Base-by-base conservation (phyloP, 768 basidiomycete species). In the Nidularia pulvinata region DNA sequence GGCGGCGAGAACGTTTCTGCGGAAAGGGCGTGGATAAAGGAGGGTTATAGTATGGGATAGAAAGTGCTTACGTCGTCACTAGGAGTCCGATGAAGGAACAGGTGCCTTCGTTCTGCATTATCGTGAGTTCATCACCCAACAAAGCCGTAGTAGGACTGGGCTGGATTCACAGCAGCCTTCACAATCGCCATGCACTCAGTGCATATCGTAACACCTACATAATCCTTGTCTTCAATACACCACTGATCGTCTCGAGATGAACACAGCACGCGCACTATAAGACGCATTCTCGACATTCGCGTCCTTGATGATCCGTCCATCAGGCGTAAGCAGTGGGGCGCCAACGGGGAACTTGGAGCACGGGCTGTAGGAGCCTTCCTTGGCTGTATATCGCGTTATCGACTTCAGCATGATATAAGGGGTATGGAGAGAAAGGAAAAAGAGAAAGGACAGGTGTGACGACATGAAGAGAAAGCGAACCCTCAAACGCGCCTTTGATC, bases 271-370 rank as follows among this genome's bases (percentile, higher is more conserved):
- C 75, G 14, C 54, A 95, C 95, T 93, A 61, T 93, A 92, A 0
- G 90, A 89, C 0, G 93, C 94, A 61, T 97, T 98, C 74, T 99
- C 97, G 55, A 98, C 80, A 66, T 97, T 98, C 32, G 89, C 87
- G 5, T 97, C 95, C 56, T 82, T 87, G 55, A 96, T 83, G 19
- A 96, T 81, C 7, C 74, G 67, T 0, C 91, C 92, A 42, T 88
- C 82, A 0, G 79, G 64, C 2, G 86, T 74, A 14, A 97, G 70
- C 9, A 98, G 69, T 1, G 94, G 91, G 0, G 95, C 95, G 0
- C 96, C 96, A 14, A 98, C 96, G 6, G 88, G 65, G n/a, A 99
- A 97, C 33, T 93, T 88, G 30, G 93, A 95, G 71, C 97, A 98
- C 0, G 85, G 92, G 34, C 75, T 82, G 68, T 97, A 95, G 0